These are phyloP conservation scores for Cymbopogon citratus DNA, from an alignment of 176 grass and related monocot species.

Conservation along the genomic window DNA sequence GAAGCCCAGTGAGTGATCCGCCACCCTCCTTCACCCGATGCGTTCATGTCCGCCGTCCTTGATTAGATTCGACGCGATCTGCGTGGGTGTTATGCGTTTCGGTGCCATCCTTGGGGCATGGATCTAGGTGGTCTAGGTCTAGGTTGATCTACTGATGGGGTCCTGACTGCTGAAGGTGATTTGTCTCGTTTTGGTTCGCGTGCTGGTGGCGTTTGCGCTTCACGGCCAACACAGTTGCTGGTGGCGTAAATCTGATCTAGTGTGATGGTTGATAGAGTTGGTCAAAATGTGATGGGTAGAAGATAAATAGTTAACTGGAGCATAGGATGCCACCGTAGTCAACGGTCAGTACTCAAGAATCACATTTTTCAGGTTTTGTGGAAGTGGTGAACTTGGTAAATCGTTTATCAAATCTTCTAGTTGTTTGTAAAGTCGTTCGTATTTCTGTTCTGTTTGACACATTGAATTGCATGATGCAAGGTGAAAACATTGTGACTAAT, in stretches of 20 bases:
- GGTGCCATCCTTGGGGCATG: conserved; percentile 9
- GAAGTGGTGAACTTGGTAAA: neutral
- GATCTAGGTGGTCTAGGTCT: neutral
- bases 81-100: neutral
- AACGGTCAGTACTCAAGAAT: neutral
- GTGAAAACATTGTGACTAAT: neutral
- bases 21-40: neutral
- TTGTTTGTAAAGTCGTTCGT: neutral
- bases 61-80: neutral
- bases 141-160: neutral
- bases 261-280: neutral
- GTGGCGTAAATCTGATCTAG: neutral
- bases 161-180: neutral
- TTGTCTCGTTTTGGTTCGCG: neutral
- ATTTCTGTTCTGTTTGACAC: neutral
- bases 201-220: neutral
- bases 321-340: neutral
- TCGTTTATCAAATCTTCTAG: neutral
- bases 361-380: neutral
- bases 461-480: neutral
- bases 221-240: too few species aligned
- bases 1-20: conserved; percentile 60
- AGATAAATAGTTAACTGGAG: neutral
- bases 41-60: neutral
- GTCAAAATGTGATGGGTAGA: neutral